Evolutionary conservation across 176 grass and related monocot species (phyloP).

Genomic region (Aegilops bicornis): DNA sequence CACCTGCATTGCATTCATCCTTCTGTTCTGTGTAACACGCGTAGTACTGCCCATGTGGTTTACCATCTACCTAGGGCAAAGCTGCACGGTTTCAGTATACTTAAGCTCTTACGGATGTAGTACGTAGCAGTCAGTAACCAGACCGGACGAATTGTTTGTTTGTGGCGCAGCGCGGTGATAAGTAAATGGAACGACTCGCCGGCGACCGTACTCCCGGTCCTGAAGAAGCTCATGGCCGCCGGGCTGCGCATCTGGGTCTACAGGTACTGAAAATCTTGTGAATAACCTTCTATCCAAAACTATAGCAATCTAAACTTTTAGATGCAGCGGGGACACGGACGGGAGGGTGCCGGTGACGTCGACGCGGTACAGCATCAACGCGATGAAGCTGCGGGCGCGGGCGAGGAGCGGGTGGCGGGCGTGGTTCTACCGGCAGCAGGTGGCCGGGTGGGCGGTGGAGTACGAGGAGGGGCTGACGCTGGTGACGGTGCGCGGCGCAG

Average conservation of each 20-base stretch:
- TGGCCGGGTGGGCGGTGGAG: conserved; percentile 84
- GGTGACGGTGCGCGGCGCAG: conserved; percentile 83
- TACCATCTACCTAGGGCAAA: background rate
- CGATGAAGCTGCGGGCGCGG: conserved; percentile 59
- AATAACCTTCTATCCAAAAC: too few species aligned
- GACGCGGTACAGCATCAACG: conserved; percentile 83
- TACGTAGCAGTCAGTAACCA: too few species aligned
- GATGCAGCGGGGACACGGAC: conserved; percentile 82
- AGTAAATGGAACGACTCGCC: conserved; percentile 90
- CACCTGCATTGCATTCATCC: conserved; percentile 28
- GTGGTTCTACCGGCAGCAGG: conserved; percentile 81
- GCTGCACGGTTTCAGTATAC: background rate
- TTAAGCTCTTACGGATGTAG: background rate
- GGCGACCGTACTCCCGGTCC: conserved; percentile 60
- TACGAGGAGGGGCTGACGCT: conserved; percentile 77
- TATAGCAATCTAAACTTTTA: too few species aligned
- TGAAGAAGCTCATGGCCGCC: conserved; percentile 85
- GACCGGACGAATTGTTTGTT: background rate
- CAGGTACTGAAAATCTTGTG: conserved; percentile 40
- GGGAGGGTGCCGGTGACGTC: conserved; percentile 88
- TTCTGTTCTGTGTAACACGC: background rate
- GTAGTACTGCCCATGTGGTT: background rate
- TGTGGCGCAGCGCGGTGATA: conserved; percentile 63
- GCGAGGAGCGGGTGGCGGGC: conserved; percentile 56
- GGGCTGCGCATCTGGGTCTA: conserved; percentile 86